Conservation (phyloP, 192 early-diverging fungal genomes). For the Pilobolus umbonatus region DNA sequence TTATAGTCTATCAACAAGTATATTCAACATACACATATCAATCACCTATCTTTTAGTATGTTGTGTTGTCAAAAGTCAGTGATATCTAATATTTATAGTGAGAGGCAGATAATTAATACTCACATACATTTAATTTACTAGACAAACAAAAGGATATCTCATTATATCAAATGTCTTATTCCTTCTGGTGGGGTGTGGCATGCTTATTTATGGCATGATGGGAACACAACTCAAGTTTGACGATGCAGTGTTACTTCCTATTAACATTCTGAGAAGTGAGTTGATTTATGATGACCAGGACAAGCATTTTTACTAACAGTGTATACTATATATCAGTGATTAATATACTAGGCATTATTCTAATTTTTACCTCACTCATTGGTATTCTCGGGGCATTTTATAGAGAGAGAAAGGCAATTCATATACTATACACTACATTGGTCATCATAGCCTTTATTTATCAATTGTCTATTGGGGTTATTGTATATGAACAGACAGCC, state of each 20-base stretch:
- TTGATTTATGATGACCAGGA: neutral
- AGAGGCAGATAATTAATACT: neutral
- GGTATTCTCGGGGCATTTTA: conserved; percentile 18
- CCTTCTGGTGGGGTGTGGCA: conserved; percentile 9
- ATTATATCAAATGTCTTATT: conserved; percentile 13
- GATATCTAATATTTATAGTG: neutral
- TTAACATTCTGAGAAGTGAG: conserved; percentile 19
- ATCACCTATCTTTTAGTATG: neutral
- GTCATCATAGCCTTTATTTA: conserved; percentile 20
- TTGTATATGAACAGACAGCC: conserved; percentile 22
- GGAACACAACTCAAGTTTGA: conserved; percentile 14
- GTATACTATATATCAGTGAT: conserved; percentile 5
- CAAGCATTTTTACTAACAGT: neutral
- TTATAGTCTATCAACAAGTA: neutral
- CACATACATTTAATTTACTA: neutral
- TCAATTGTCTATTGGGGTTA: conserved; percentile 9
- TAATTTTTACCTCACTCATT: conserved; percentile 12
- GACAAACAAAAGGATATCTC: conserved; percentile 11
- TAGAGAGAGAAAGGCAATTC: conserved; percentile 9
- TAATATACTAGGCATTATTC: conserved; percentile 16
- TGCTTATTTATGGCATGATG: conserved; percentile 21
- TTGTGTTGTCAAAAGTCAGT: conserved; percentile 20
- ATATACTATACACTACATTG: conserved; percentile 15
- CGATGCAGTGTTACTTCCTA: conserved; percentile 13
- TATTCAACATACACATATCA: neutral